Conservation (phyloP, 2,329 filamentous ascomycete genomes). For the Drechslerella coelobrocha region DNA sequence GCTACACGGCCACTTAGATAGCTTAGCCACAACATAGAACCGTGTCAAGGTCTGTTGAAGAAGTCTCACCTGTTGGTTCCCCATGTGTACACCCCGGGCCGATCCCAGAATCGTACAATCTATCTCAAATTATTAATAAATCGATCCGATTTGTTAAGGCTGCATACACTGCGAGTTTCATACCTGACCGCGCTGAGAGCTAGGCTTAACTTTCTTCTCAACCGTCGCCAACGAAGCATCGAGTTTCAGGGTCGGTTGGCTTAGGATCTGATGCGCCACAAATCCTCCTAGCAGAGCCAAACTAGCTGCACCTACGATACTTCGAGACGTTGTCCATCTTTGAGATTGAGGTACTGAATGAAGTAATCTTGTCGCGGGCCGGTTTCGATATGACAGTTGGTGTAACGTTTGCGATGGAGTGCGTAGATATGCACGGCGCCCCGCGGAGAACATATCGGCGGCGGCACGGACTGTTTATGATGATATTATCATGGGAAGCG, state of each 20-base stretch:
- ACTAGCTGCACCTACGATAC: conserved; percentile 4
- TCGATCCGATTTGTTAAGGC: background rate
- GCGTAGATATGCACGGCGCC: conserved; percentile 30
- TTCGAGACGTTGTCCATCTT: conserved; percentile 10
- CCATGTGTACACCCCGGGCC: conserved; percentile 92
- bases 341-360: conserved; percentile 22
- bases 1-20: conserved; percentile 72
- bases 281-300: conserved; percentile 24
- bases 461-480: conserved; percentile 4
- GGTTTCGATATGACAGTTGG: conserved; percentile 10
- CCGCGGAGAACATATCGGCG: conserved; percentile 33
- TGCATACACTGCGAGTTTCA: background rate
- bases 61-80: conserved; percentile 72
- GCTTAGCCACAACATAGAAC: conserved; percentile 18
- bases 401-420: conserved; percentile 25
- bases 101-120: conserved; percentile 63
- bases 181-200: conserved; percentile 85
- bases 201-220: conserved; percentile 61
- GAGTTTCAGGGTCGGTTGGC: conserved; percentile 19
- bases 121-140: conserved; percentile 13
- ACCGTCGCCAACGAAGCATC: conserved; percentile 15
- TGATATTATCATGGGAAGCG: background rate
- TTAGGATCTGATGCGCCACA: conserved; percentile 23
- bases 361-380: conserved; percentile 11
- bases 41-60: background rate